Percentiles rank a stretch among this genome's conserved stretches.
phyloP scores from a whole-genome alignment of 2,329 filamentous ascomycete species.

The Pezicula carpinea region DNA sequence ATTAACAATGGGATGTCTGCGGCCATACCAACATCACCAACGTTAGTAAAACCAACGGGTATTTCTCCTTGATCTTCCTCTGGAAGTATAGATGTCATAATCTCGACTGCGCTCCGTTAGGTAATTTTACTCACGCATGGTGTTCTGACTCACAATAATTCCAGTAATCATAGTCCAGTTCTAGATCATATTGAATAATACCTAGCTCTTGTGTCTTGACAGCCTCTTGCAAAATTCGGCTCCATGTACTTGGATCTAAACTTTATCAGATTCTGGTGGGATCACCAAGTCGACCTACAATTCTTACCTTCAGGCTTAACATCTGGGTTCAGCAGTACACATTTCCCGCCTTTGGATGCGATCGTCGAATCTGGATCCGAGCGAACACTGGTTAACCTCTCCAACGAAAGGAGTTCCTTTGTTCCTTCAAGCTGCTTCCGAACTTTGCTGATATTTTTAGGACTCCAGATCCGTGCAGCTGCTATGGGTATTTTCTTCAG shows the following conservation, averaged over 20 bases:
- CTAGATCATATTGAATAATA: conserved; percentile 70
- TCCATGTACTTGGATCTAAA: conserved; percentile 73
- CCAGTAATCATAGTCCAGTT: conserved; percentile 83
- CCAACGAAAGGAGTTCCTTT: conserved; percentile 60
- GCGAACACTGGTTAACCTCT: conserved; percentile 59
- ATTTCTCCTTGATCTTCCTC: conserved; percentile 75
- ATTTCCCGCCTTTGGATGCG: conserved; percentile 53
- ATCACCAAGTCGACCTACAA: neutral
- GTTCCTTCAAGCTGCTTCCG: conserved; percentile 61
- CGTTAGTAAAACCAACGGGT: conserved; percentile 80
- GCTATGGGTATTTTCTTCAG: conserved; percentile 69
- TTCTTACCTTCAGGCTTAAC: conserved; percentile 46
- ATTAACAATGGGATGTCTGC: conserved; percentile 3
- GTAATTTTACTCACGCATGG: conserved; percentile 5
- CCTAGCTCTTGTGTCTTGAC: conserved; percentile 64
- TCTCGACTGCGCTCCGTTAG: conserved; percentile 44
- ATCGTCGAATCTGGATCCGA: conserved; percentile 54
- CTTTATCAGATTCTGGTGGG: conserved; percentile 4
- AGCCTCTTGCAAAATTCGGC: conserved; percentile 61
- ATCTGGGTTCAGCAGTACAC: conserved; percentile 53
- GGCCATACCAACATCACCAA: conserved; percentile 73
- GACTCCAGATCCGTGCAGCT: conserved; percentile 73
- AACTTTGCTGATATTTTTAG: conserved; percentile 60
- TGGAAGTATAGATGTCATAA: conserved; percentile 77
- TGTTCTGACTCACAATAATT: conserved; percentile 58